Evolutionary conservation across 2,329 filamentous ascomycete species (phyloP).

Genomic region (Lasiodiplodia citricola): DNA sequence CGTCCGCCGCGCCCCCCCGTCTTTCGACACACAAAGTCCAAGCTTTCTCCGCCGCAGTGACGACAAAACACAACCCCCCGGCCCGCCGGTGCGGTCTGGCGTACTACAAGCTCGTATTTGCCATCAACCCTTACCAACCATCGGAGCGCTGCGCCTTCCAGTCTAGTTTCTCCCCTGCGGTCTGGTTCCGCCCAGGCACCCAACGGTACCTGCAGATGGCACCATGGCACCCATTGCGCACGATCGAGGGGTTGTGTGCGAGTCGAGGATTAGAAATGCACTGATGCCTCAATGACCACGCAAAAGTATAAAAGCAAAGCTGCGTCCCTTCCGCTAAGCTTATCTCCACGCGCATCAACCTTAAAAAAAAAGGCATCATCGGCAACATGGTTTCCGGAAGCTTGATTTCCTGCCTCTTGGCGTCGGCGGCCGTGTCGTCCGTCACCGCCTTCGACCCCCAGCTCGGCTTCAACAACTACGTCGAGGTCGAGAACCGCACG

Average conservation of each 20-base stretch:
- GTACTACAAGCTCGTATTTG: constrained; percentile 1
- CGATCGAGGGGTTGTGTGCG: not conserved
- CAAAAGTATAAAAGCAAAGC: not conserved
- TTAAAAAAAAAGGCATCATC: not conserved
- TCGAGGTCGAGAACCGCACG: constrained; percentile 50
- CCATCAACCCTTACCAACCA: not conserved
- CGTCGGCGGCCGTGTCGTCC: not conserved
- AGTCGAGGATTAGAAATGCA: not conserved
- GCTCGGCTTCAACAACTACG: constrained; percentile 19
- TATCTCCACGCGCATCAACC: not conserved
- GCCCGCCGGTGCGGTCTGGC: not conserved
- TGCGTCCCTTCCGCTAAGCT: not conserved
- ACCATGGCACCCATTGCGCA: not conserved
- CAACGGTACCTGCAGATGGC: not conserved
- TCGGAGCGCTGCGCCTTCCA: not conserved
- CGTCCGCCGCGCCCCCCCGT: too few relatives aligned
- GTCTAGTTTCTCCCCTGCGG: not conserved
- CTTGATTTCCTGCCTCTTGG: constrained; percentile 11
- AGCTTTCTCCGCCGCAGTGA: not conserved
- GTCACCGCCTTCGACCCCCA: constrained; percentile 12
- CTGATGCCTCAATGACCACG: not conserved
- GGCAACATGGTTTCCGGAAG: constrained; percentile 4
- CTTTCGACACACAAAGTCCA: not conserved
- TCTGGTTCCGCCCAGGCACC: not conserved
- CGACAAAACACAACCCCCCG: not conserved